Percentiles rank a stretch among this genome's conserved stretches.
phyloP scores from a whole-genome alignment of 768 basidiomycete species.

The Lentinula boryana region DNA sequence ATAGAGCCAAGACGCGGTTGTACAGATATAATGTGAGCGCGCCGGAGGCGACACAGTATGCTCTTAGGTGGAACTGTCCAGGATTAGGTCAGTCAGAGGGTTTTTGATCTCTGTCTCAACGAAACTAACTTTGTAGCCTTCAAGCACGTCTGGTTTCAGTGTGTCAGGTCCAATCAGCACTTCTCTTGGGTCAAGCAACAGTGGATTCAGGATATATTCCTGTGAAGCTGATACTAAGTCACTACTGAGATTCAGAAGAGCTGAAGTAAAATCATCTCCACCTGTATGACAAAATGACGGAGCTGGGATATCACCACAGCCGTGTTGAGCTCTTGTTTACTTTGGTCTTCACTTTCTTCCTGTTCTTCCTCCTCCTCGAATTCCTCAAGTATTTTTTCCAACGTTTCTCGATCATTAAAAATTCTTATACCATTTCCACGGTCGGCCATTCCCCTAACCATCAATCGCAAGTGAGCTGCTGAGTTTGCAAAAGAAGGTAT shows the following conservation, averaged over 20 bases:
- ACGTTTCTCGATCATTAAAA: slow-evolving; percentile 70
- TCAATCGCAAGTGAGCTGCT: not conserved
- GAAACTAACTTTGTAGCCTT: slow-evolving; percentile 55
- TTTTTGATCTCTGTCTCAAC: not conserved
- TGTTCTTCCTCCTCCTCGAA: slow-evolving; percentile 49
- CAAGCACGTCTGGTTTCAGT: slow-evolving; percentile 17
- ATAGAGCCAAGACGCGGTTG: slow-evolving; percentile 79
- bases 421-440: slow-evolving; percentile 91
- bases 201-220: slow-evolving; percentile 81
- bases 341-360: slow-evolving; percentile 33
- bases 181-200: slow-evolving; percentile 70
- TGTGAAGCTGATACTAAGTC: slow-evolving; percentile 22
- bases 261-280: slow-evolving; percentile 20
- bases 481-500: not conserved
- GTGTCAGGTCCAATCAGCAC: slow-evolving; percentile 17
- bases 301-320: slow-evolving; percentile 80
- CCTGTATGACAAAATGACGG: slow-evolving; percentile 95
- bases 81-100: not conserved
- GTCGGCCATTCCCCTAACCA: slow-evolving; percentile 80
- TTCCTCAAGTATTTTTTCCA: slow-evolving; percentile 70
- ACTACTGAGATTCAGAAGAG: not conserved
- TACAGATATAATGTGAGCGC: slow-evolving; percentile 78
- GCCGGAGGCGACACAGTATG: slow-evolving; percentile 77
- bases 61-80: slow-evolving; percentile 85
- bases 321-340: slow-evolving; percentile 32